Percentiles rank a stretch among this genome's conserved stretches.
These are phyloP conservation scores for Dichotomocladium elegans DNA, from an alignment of 371 early-diverging fungal species.

Conservation along the genomic window DNA sequence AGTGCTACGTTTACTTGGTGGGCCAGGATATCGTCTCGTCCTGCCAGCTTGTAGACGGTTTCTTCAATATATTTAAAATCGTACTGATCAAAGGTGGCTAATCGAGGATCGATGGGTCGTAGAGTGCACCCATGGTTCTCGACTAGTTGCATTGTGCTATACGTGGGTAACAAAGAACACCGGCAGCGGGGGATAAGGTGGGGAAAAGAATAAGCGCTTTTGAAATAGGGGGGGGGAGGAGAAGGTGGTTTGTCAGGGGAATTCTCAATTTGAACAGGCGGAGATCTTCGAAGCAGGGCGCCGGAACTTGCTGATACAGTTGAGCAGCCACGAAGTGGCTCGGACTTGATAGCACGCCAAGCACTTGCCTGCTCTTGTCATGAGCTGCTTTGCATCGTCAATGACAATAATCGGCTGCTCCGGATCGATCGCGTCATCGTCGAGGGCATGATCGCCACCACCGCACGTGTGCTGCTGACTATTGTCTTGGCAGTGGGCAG, in stretches of 20 bases:
- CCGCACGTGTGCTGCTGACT: no score
- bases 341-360: constrained; percentile 20
- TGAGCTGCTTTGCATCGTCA: background rate
- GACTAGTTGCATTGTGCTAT: background rate
- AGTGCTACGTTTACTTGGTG: constrained; percentile 48
- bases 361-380: constrained; percentile 1
- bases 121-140: constrained; percentile 31
- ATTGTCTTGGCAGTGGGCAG: constrained; percentile 1
- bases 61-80: constrained; percentile 39
- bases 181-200: background rate
- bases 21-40: constrained; percentile 30
- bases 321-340: constrained; percentile 21
- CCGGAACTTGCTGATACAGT: constrained; percentile 17
- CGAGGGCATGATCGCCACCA: background rate
- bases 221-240: no score
- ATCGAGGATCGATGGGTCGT: constrained; percentile 23
- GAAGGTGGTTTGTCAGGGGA: background rate
- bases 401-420: constrained; percentile 12
- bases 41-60: constrained; percentile 41
- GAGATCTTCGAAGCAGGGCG: no score
- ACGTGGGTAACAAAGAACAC: background rate
- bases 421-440: background rate
- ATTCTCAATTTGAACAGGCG: no score
- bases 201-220: no score
- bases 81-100: constrained; percentile 25